Base-by-base conservation (phyloP, 2,329 filamentous ascomycete species). In the Aspergillus neotritici region DNA sequence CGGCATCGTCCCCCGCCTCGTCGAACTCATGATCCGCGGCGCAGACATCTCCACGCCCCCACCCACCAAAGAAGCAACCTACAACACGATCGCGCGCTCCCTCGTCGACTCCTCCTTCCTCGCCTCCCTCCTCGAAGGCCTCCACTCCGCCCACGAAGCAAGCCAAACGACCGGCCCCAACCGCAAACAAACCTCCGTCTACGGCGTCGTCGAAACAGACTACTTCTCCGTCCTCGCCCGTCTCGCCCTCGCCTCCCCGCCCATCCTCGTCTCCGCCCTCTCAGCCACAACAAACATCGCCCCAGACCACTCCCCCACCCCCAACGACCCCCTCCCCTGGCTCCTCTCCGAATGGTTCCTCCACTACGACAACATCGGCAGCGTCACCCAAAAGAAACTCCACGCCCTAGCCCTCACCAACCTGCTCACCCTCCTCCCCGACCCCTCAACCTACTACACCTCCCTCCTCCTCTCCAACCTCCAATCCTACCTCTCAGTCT, bases 151-250 rank as follows among this genome's bases (percentile, higher is more conserved):
- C 3, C 83, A 73, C 76, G 78, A 85, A 57, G 83, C 87, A 3
- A 83, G 86, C 55, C 83, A 94, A 62, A 87, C 86, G 0, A 86
- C 86, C 0, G 91, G 93, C 0, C 90, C 91, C 0, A 86, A 87
- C 57, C 77, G 78, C 17, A 85, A 78, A 52, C 74, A 79, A 14
- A 78, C 82, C 32, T 78, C 80, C 25, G 78, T 96, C 29, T 84
- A 84, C 54, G 80, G 82, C 10, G 76, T 89, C 9, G 83, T 86
- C 1, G 82, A 95, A 59, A 86, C 86, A 0, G 87, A 95, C 60
- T 95, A 94, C 63, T 85, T 94, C 58, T 79, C 81, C 4, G 81
- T 97, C 2, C 74, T 98, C 2, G 83, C 87, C 2, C 84, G 90
- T 1, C 76, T 97, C 12, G 79, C 83, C 0, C 69, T 94, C 2